phyloP scores from a whole-genome alignment of 805 yeast species.

The Kregervanrija fluxuum region DNA sequence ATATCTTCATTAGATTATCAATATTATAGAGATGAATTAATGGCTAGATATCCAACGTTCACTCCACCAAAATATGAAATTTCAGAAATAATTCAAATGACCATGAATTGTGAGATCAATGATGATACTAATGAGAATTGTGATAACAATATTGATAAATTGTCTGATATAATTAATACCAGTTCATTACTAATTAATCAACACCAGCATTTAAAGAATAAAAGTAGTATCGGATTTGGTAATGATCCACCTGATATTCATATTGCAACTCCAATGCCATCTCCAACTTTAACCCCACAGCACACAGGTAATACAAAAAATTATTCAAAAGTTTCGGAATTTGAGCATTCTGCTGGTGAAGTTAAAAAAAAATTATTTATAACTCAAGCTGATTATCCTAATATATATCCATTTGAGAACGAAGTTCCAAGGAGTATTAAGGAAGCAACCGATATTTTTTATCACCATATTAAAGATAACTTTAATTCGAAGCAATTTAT shows the following conservation, averaged over 20 bases:
- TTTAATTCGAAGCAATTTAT: constrained; percentile 66
- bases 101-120: constrained; percentile 11
- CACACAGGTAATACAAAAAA: constrained; percentile 25
- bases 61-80: constrained; percentile 42
- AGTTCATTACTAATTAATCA: constrained; percentile 26
- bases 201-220: constrained; percentile 23
- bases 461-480: constrained; percentile 54
- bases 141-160: constrained; percentile 19
- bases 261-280: constrained; percentile 84
- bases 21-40: constrained; percentile 67
- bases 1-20: constrained; percentile 84
- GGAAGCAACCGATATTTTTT: constrained; percentile 71
- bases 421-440: constrained; percentile 65
- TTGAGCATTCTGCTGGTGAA: constrained; percentile 26
- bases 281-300: constrained; percentile 59
- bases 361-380: constrained; percentile 26
- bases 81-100: constrained; percentile 37
- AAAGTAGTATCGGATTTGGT: constrained; percentile 1
- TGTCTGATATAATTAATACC: constrained; percentile 18
- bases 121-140: constrained; percentile 22
- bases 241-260: constrained; percentile 39
- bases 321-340: constrained; percentile 21
- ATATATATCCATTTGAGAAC: constrained; percentile 23
- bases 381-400: constrained; percentile 27
- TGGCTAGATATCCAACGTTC: constrained; percentile 69